Evolutionary conservation across 148 eudicot species (phyloP).

Genomic region (Linanthus parryae): DNA sequence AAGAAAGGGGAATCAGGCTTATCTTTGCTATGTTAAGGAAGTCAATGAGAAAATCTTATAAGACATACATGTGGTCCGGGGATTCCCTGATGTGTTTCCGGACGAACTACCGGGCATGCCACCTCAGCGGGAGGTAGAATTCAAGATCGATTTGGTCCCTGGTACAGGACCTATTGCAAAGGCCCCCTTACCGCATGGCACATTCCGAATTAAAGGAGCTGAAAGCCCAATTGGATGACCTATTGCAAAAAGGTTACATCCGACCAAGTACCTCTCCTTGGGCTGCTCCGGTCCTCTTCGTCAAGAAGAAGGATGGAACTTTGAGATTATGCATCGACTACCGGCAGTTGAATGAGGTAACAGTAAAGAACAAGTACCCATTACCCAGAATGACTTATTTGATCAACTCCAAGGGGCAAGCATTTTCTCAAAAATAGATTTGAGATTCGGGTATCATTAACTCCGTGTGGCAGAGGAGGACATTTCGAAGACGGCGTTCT

Average conservation of each 20-base stretch:
- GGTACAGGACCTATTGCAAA: background rate
- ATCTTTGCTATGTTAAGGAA: too few species aligned
- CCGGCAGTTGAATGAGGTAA: constrained; percentile 4
- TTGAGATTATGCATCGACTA: constrained; percentile 12
- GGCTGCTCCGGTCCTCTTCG: constrained; percentile 10
- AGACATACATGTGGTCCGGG: background rate
- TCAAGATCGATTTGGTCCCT: background rate
- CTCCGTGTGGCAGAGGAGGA: background rate
- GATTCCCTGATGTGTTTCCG: background rate
- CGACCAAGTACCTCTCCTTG: background rate
- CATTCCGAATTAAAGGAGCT: background rate
- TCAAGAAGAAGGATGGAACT: constrained; percentile 12
- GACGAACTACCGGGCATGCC: background rate
- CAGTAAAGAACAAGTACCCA: constrained; percentile 6
- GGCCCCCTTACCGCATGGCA: background rate
- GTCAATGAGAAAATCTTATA: too few species aligned
- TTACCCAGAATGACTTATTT: constrained; percentile 3
- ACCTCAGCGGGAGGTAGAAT: background rate
- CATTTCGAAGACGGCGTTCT: constrained; percentile 1
- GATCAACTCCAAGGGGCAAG: background rate
- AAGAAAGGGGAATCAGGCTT: too few species aligned
- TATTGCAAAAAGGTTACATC: background rate
- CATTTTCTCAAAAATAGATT: constrained; percentile 8
- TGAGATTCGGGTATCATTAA: background rate
- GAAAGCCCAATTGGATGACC: background rate